Evolutionary conservation across 2,329 filamentous ascomycete genomes (phyloP), one percentile per base, ranked within the genome.

Genomic region (Cercospora janseana): DNA sequence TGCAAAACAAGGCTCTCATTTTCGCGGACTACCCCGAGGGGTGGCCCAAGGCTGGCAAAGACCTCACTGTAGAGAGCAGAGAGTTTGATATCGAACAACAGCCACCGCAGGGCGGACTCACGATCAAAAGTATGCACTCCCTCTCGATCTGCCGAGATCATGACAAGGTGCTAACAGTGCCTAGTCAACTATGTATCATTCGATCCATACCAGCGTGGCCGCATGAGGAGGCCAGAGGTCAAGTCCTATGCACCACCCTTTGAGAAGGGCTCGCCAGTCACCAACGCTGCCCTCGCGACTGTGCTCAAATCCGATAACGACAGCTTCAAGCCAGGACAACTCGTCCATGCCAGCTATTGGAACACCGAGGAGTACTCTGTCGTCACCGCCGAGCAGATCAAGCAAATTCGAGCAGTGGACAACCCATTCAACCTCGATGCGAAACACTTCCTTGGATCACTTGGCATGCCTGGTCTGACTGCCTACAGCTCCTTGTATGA

Each of bases 181-280:
- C 7, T n/a, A 40, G 80, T 86, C 60, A 79, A 85, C 63, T 88
- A 86, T 69, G 76, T 83, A 57, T 91, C 87, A 31, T 86, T 86
- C 72, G 89, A 95, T 69, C 89, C 89, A 2, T 95, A 94, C 74
- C 82, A 87, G 75, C 86, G 90, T 50, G 86, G 86, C 54, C 80
- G 81, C 60, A 91, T 95, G 86, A 83, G 88, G 40, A 70, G 76
- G 40, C 65, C 86, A 18, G 68, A 74, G 27, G 62, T 72, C 65
- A 81, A 86, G 71, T 86, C 71, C 89, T 86, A 7, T 93, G 90
- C 74, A 67, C 75, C 83, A 1, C 69, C 85, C 2, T 88, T 83
- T 63, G 66, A 75, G 12, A 68, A 87, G 38, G 76, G 77, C 66
- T 70, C 79, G 60, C 80, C 87, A 56, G 79, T 95, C 56, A 72